These are phyloP conservation scores for Thielaviopsis ethacetica DNA, from an alignment of 2,329 filamentous ascomycete genomes.

Conservation along the genomic window DNA sequence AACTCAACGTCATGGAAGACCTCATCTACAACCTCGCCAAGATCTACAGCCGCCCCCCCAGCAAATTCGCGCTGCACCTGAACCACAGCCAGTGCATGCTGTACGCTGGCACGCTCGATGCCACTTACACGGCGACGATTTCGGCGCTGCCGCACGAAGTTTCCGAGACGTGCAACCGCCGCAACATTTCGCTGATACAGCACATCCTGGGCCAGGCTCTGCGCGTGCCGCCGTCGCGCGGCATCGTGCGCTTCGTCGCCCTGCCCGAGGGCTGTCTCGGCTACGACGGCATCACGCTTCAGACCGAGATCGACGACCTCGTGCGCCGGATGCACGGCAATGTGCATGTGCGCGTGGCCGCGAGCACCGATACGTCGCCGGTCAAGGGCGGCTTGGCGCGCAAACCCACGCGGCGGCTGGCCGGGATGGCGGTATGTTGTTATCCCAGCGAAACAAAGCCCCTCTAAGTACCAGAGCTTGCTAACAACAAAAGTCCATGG, in stretches of 20 bases:
- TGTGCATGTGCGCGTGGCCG: constrained; percentile 14
- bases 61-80: constrained; percentile 59
- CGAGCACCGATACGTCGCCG: not conserved
- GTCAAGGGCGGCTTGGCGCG: not conserved
- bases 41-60: constrained; percentile 58
- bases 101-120: constrained; percentile 59
- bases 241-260: constrained; percentile 55
- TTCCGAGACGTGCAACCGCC: constrained; percentile 60
- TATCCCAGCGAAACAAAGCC: no score
- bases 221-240: constrained; percentile 47
- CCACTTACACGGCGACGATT: constrained; percentile 64
- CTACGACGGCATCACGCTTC: constrained; percentile 51
- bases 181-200: constrained; percentile 64
- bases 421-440: not conserved
- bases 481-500: not conserved
- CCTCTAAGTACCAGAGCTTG: no score
- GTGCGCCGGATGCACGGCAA: constrained; percentile 21
- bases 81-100: constrained; percentile 60
- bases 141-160: constrained; percentile 53
- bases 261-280: constrained; percentile 58
- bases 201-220: constrained; percentile 56
- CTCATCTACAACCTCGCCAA: constrained; percentile 57
- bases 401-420: not conserved
- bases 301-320: constrained; percentile 48
- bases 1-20: constrained; percentile 57